A percentile compares a stretch with the other conserved stretches of the same genome.
These are phyloP conservation scores for Tetrapisispora iriomotensis DNA, from an alignment of 805 yeast species.

Conservation along the genomic window DNA sequence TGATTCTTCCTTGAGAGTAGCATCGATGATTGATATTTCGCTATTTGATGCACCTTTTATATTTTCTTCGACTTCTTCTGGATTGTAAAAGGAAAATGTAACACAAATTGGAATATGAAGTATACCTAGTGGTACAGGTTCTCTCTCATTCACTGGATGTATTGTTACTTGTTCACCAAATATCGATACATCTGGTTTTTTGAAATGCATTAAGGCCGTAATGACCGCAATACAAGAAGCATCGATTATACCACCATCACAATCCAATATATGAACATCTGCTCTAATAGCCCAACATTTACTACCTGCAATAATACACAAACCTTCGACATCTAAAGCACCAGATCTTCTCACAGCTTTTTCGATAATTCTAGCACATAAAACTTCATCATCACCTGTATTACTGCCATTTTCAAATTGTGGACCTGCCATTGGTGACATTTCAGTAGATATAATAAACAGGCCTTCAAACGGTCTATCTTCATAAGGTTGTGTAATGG, in stretches of 20 bases:
- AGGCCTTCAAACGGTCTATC: slow-evolving; percentile 92
- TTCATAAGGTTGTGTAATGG: slow-evolving; percentile 69
- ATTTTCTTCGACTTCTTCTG: slow-evolving; percentile 52
- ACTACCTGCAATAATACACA: slow-evolving; percentile 84
- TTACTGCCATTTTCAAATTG: slow-evolving; percentile 63
- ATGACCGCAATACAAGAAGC: slow-evolving; percentile 85
- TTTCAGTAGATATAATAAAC: slow-evolving; percentile 75
- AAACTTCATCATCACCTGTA: slow-evolving; percentile 69
- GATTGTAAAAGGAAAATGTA: slow-evolving; percentile 78
- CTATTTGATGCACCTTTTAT: slow-evolving; percentile 54
- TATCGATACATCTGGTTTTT: slow-evolving; percentile 74
- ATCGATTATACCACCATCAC: slow-evolving; percentile 90
- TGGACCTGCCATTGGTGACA: slow-evolving; percentile 83
- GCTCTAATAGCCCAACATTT: slow-evolving; percentile 89
- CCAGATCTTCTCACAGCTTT: slow-evolving; percentile 85
- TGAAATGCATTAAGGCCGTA: slow-evolving; percentile 73
- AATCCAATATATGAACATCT: slow-evolving; percentile 78
- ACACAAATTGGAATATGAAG: slow-evolving; percentile 86
- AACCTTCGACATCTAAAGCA: slow-evolving; percentile 81
- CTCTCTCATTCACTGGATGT: slow-evolving; percentile 67
- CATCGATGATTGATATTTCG: slow-evolving; percentile 64
- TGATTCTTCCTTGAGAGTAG: slow-evolving; percentile 66
- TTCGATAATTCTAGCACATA: slow-evolving; percentile 75
- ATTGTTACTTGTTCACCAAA: slow-evolving; percentile 55
- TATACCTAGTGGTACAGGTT: slow-evolving; percentile 77